Evolutionary conservation across 2,329 filamentous ascomycete genomes (phyloP), one percentile per base, ranked within the genome.

Genomic region (Penicillium sp.): DNA sequence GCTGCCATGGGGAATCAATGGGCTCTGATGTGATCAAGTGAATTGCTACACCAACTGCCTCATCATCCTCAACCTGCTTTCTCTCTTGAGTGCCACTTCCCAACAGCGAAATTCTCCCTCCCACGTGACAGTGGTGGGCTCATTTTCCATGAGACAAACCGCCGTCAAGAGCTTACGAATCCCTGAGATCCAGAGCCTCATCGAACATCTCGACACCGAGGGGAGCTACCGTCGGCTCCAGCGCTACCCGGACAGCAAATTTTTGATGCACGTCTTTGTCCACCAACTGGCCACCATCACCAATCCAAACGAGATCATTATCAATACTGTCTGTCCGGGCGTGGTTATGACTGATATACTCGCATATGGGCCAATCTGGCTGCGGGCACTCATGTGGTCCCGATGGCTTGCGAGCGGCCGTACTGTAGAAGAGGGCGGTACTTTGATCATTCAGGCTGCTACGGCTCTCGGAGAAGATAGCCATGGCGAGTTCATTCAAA

Each of bases 1-100:
- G n/a, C 24, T 18, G 6, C 1, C n/a, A n/a, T 36, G 6, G 34
- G 14, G 34, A 14, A 34, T 18, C 18, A 18, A 18, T 14, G 31
- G 10, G 9, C n/a, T 36, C n/a, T 47, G 36, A 27, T n/a, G n/a
- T 8, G 24, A n/a, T n/a, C 60, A 60, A 54, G 62, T 64, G 7
- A 62, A 63, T 22, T 64, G 56, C 49, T 64, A 61, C 43, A 57
- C 52, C 7, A 50, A 62, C 18, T 62, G 65, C 38, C 47, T 61
- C 10, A 38, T 61, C 38, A 36, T 49, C 9, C 32, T 62, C 8
- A 48, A 52, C 21, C 49, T 65, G 2, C 49, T 62, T 1, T 47
- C 55, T 18, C 51, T 65, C n/a, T 45, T 65, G 4, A 42, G 27
- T 10, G 32, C 39, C 13, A 65, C 57, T 2, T 52, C 61, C 6